These are phyloP conservation scores for Lolium rigidum DNA, from an alignment of 176 grass and related monocot species.

Conservation along the genomic window DNA sequence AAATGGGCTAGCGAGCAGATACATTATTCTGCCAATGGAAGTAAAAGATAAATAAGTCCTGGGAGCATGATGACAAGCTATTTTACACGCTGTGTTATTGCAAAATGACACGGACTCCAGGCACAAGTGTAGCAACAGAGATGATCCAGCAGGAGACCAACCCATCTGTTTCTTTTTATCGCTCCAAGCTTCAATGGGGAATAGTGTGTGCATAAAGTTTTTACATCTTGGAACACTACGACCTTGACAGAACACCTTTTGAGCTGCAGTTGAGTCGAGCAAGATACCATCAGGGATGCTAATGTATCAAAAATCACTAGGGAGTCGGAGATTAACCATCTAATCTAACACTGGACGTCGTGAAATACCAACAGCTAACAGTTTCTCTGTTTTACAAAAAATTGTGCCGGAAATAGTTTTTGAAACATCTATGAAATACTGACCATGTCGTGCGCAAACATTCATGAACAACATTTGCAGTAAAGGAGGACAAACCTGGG, in stretches of 20 bases:
- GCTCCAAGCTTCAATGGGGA: not conserved
- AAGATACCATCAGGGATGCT: not conserved
- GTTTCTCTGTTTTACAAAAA: not conserved
- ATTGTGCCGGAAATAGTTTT: not conserved
- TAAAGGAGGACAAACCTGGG: slow-evolving; percentile 64
- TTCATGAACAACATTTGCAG: slow-evolving; percentile 30
- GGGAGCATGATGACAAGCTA: not conserved
- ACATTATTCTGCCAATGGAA: not conserved
- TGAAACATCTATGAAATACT: not conserved
- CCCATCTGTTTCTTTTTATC: not conserved
- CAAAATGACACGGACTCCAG: not conserved
- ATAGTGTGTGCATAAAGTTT: no score
- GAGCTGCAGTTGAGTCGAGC: slow-evolving; percentile 54
- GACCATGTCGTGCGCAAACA: not conserved
- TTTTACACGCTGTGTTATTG: not conserved
- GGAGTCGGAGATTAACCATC: not conserved
- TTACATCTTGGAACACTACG: slow-evolving; percentile 31
- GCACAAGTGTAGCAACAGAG: not conserved
- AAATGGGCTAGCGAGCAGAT: not conserved
- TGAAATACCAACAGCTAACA: not conserved
- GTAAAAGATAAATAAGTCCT: not conserved
- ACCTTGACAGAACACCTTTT: slow-evolving; percentile 87
- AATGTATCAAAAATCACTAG: not conserved
- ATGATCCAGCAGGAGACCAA: not conserved
- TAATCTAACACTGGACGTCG: not conserved